These are phyloP conservation scores for Rhizopus stolonifer DNA, from an alignment of 371 early-diverging fungal genomes.

Conservation along the genomic window DNA sequence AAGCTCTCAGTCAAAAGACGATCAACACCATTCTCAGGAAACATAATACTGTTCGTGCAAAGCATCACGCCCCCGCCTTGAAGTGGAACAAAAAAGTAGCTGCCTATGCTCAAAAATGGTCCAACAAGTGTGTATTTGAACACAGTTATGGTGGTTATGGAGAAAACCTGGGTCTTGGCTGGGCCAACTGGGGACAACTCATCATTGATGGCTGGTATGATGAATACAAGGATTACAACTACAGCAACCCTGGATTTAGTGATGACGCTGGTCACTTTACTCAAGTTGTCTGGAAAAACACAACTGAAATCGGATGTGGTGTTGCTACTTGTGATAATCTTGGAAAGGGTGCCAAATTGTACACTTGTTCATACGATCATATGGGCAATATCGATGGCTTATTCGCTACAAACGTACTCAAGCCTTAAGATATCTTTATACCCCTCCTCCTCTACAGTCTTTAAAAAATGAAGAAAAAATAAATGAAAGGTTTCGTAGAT, in stretches of 20 bases:
- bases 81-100: slow-evolving; percentile 44
- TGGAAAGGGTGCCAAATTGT: slow-evolving; percentile 27
- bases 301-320: slow-evolving; percentile 54
- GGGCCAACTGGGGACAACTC: slow-evolving; percentile 21
- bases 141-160: slow-evolving; percentile 40
- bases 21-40: slow-evolving; percentile 19
- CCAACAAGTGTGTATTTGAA: slow-evolving; percentile 36
- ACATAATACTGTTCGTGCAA: slow-evolving; percentile 47
- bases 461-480: too few species aligned
- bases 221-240: slow-evolving; percentile 40
- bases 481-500: too few species aligned
- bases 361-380: slow-evolving; percentile 48
- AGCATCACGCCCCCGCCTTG: slow-evolving; percentile 40
- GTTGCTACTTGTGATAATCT: slow-evolving; percentile 36
- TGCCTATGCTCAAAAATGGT: slow-evolving; percentile 42
- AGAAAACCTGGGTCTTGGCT: slow-evolving; percentile 43
- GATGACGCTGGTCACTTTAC: slow-evolving; percentile 51
- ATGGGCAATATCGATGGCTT: slow-evolving; percentile 46
- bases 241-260: slow-evolving; percentile 32
- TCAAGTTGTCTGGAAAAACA: slow-evolving; percentile 52
- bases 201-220: slow-evolving; percentile 40
- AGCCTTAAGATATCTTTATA: slow-evolving; percentile 21
- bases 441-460: too few species aligned
- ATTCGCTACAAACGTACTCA: slow-evolving; percentile 45
- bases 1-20: slow-evolving; percentile 4